Conservation (phyloP, 805 yeast species). For the Cyberlindnera lachancei region DNA sequence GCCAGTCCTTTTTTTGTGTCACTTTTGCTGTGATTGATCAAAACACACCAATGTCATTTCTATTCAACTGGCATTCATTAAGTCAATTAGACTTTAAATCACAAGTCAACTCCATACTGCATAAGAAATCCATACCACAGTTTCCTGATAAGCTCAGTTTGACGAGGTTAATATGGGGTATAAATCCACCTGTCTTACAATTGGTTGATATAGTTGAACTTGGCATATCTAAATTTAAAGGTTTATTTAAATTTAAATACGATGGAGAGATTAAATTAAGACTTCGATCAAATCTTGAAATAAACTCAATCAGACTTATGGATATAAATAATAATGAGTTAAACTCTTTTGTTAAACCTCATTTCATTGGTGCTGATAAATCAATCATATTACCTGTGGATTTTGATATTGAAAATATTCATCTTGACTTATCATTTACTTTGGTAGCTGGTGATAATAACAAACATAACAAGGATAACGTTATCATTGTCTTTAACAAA, state of each 20-base stretch:
- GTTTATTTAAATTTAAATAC: constrained; percentile 19
- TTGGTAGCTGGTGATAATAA: no score
- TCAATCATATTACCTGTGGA: constrained; percentile 22
- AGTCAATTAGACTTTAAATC: constrained; percentile 16
- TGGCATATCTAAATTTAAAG: constrained; percentile 14
- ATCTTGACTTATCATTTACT: constrained; percentile 16
- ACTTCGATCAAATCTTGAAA: constrained; percentile 18
- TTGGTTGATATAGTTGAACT: constrained; percentile 19
- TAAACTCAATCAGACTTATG: constrained; percentile 18
- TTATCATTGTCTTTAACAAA: constrained; percentile 21
- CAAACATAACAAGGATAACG: constrained; percentile 12
- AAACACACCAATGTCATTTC: constrained; percentile 14
- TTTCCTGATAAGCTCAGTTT: constrained; percentile 15
- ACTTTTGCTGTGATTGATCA: background rate
- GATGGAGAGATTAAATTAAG: constrained; percentile 15
- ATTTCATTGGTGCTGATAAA: constrained; percentile 16
- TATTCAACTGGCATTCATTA: constrained; percentile 19
- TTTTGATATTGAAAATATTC: constrained; percentile 12
- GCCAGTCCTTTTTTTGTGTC: no score
- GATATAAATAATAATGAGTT: no score
- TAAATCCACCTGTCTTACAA: constrained; percentile 14
- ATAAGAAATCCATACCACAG: constrained; percentile 11
- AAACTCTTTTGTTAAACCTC: constrained; percentile 22
- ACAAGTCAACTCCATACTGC: constrained; percentile 15
- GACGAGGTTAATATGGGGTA: constrained; percentile 12